Evolutionary conservation across 306 rosid genomes (phyloP), one percentile per base, ranked within the genome.

Genomic region (Purshia tridentata): DNA sequence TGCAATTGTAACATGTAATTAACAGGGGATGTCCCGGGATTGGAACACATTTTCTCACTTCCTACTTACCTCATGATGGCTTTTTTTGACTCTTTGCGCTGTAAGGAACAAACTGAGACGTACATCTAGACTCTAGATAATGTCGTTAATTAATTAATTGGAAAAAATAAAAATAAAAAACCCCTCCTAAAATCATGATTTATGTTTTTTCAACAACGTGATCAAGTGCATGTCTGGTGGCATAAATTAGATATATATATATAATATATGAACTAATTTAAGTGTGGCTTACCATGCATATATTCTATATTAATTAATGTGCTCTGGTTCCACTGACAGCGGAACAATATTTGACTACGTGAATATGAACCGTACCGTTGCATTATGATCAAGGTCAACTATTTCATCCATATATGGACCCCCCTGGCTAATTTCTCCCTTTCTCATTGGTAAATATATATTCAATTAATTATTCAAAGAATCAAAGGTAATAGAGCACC

Each of bases 311-410:
- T 29, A 29, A 29, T 22, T 11, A 70, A 53, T 39, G 5, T 20
- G 0, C 2, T 2, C 76, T 81, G 71, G 50, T 61, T 35, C 91
- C 91, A 75, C 88, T 75, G 73, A 84, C 85, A 80, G 91, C 88
- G 91, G 91, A 61, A 39, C 72, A 64, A 37, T 44, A 70, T 74
- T 77, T 76, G 66, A 79, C 54, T 7, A 53, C 13, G 35, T 22
- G 23, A 8, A 9, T 68, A 0, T 9, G 23, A 29, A 19, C 23
- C 6, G 23, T 2, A 19, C 23, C 6, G 23, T 2, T 0, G 9
- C 22, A 8, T 19, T 18, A 18, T 3, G 58, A 6, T 53, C 23
- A 53, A 7, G 58, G 58, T 53, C 58, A 52, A 52, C 16, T 52
- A 52, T 52, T 52, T n/a, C 57, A 52, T 9, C 9, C 22, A 6